A percentile compares a stretch with the other conserved stretches of the same genome.
Conservation (phyloP, 1,139 yeast species). For the Lodderomyces orthopsilosis region DNA sequence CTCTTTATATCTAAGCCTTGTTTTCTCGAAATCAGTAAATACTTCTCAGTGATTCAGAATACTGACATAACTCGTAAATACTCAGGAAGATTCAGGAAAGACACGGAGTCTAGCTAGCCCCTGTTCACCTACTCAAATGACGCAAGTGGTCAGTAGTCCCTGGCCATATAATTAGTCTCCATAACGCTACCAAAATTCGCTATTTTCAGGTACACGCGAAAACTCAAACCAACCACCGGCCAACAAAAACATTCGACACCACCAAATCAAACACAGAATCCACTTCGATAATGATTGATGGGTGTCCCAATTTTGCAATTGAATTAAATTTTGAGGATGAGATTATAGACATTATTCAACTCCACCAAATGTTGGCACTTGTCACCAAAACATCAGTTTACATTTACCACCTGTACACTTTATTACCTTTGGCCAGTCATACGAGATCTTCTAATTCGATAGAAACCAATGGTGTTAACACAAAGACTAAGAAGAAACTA, state of each 20-base stretch:
- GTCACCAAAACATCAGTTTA: slow-evolving; percentile 29
- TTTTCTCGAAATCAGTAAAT: too few species aligned
- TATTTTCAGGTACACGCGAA: too few species aligned
- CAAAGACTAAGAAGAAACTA: slow-evolving; percentile 26
- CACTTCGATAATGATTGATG: slow-evolving; percentile 19
- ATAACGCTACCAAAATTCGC: too few species aligned
- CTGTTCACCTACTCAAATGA: too few species aligned
- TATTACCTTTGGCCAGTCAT: slow-evolving; percentile 36
- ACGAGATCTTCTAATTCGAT: slow-evolving; percentile 30
- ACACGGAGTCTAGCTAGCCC: too few species aligned
- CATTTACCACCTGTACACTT: slow-evolving; percentile 29
- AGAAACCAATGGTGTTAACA: slow-evolving; percentile 32
- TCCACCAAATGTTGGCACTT: slow-evolving; percentile 33
- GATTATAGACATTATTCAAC: slow-evolving; percentile 24
- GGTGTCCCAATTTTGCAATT: slow-evolving; percentile 32
- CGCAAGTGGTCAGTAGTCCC: too few species aligned
- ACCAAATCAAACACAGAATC: not conserved
- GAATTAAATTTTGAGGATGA: slow-evolving; percentile 24
- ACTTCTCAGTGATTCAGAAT: too few species aligned
- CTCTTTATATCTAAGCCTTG: too few species aligned
- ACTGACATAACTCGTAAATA: too few species aligned
- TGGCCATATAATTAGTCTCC: too few species aligned
- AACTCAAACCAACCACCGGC: not conserved
- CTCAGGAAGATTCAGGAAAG: too few species aligned
- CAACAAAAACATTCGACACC: not conserved